These are phyloP conservation scores for Capsicum rhomboideum DNA, from an alignment of 257 asterid genomes.

Conservation along the genomic window DNA sequence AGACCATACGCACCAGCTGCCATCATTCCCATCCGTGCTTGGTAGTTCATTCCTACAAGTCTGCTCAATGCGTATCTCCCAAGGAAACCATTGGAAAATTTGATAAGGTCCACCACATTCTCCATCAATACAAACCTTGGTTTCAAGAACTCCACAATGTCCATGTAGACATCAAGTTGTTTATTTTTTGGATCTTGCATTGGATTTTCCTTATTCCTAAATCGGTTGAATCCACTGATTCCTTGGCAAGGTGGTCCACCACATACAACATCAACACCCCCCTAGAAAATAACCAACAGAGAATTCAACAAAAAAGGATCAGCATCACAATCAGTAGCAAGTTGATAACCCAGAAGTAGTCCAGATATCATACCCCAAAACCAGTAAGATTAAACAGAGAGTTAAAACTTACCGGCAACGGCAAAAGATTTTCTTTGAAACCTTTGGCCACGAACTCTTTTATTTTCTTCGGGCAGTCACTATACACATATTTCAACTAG, in stretches of 20 bases:
- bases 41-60: constrained; percentile 34
- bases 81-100: constrained; percentile 22
- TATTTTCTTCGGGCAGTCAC: constrained; percentile 27
- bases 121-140: constrained; percentile 41
- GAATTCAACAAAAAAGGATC: not conserved
- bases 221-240: constrained; percentile 43
- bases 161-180: constrained; percentile 36
- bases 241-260: constrained; percentile 63
- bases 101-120: constrained; percentile 35
- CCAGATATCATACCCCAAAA: not conserved
- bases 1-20: constrained; percentile 49
- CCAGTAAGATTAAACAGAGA: not conserved
- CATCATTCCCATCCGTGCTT: constrained; percentile 38
- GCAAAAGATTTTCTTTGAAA: constrained; percentile 15
- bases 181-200: constrained; percentile 31
- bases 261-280: constrained; percentile 41
- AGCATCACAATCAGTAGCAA: not conserved
- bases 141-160: constrained; percentile 25
- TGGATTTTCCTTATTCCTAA: constrained; percentile 22
- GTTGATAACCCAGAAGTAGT: not conserved
- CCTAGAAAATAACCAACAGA: constrained; percentile 8
- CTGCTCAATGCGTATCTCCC: constrained; percentile 34
- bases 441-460: constrained; percentile 27
- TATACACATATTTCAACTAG: not conserved
- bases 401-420: constrained; percentile 33